These are phyloP conservation scores for Circinella minor DNA, from an alignment of 371 early-diverging fungal genomes.

Conservation along the genomic window DNA sequence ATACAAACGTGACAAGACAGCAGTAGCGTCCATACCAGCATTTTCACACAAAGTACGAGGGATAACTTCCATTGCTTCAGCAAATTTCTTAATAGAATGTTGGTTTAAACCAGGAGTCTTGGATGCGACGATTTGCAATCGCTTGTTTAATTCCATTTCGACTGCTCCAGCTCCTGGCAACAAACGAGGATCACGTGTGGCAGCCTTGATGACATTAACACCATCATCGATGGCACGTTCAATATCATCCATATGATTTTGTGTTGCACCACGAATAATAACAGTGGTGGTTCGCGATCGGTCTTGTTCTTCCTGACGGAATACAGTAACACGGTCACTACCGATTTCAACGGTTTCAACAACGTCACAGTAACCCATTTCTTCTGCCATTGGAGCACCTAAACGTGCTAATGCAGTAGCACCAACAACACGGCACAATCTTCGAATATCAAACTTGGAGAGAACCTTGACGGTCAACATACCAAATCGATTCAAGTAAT, in stretches of 20 bases:
- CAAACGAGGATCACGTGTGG: constrained; percentile 86
- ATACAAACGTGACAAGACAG: constrained; percentile 90
- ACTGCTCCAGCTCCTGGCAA: constrained; percentile 96
- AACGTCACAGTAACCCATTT: constrained; percentile 96
- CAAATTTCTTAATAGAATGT: constrained; percentile 96
- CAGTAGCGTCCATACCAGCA: constrained; percentile 96
- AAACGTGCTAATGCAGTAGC: constrained; percentile 93
- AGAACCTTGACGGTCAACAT: constrained; percentile 91
- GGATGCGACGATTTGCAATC: constrained; percentile 71
- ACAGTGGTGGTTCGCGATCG: constrained; percentile 91
- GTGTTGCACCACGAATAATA: constrained; percentile 97
- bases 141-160: constrained; percentile 92
- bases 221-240: constrained; percentile 99
- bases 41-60: constrained; percentile 97
- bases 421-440: constrained; percentile 92
- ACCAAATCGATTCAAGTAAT: constrained; percentile 91
- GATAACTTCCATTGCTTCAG: constrained; percentile 94
- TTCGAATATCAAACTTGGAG: constrained; percentile 95
- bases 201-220: constrained; percentile 95
- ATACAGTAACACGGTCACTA: constrained; percentile 94
- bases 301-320: constrained; percentile 84
- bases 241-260: constrained; percentile 95
- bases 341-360: constrained; percentile 97
- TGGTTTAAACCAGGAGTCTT: constrained; percentile 96
- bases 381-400: constrained; percentile 95